Conservation (phyloP, 1,139 yeast species). For the Scheffersomyces titani region DNA sequence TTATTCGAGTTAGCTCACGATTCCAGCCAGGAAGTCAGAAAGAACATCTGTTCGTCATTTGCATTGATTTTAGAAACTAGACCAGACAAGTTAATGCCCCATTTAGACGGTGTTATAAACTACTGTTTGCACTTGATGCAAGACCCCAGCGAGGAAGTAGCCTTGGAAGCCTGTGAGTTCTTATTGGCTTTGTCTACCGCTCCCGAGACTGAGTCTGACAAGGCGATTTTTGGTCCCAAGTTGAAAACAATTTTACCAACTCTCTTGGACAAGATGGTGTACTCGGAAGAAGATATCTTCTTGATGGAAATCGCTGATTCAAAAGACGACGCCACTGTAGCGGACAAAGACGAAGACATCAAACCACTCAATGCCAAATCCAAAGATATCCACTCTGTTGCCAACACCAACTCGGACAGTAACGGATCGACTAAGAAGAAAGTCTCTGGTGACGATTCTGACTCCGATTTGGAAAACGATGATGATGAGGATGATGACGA, state of each 20-base stretch:
- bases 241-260: constrained; percentile 70
- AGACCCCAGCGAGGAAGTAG: constrained; percentile 68
- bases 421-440: constrained; percentile 11
- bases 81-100: constrained; percentile 80
- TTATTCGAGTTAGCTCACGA: constrained; percentile 69
- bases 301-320: constrained; percentile 71
- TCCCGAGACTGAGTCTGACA: constrained; percentile 48
- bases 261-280: constrained; percentile 80
- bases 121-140: constrained; percentile 82
- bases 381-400: constrained; percentile 61
- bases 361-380: constrained; percentile 73
- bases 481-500: constrained; percentile 71
- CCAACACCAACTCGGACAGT: constrained; percentile 21
- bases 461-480: constrained; percentile 52
- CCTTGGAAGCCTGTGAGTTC: constrained; percentile 92
- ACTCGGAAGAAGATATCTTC: constrained; percentile 78
- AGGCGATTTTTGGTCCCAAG: constrained; percentile 53
- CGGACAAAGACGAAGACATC: constrained; percentile 85
- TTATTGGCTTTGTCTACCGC: constrained; percentile 71
- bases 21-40: constrained; percentile 59
- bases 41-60: constrained; percentile 79
- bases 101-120: constrained; percentile 79
- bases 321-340: constrained; percentile 64
- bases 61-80: constrained; percentile 70
- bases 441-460: constrained; percentile 33